Percentiles rank a stretch among this genome's conserved stretches.
Evolutionary conservation across 148 eudicot species (phyloP).

Genomic region (Nepenthes mirabilis): DNA sequence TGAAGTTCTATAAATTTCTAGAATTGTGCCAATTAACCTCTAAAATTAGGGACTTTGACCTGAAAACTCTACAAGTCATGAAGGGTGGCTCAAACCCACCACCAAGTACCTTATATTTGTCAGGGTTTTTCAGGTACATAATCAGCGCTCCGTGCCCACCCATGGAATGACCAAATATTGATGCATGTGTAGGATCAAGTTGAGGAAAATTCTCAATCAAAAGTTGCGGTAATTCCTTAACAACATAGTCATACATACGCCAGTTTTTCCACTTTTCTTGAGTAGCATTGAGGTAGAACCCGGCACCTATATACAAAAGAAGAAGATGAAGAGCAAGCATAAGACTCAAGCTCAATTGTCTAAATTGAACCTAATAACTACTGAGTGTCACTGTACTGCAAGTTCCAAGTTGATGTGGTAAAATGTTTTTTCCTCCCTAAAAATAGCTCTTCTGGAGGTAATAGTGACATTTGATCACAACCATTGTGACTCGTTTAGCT

Average conservation of each 20-base stretch:
- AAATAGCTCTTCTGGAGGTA: no score
- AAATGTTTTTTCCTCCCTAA: no score
- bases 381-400: no score
- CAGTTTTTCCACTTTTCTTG: slow-evolving; percentile 99
- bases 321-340: background rate
- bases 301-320: slow-evolving; percentile 54
- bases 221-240: slow-evolving; percentile 82
- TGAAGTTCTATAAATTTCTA: no score
- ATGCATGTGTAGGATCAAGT: slow-evolving; percentile 81
- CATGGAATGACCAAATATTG: slow-evolving; percentile 95
- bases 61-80: no score
- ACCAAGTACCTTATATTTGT: slow-evolving; percentile 77
- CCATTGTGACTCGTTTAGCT: no score
- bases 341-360: no score
- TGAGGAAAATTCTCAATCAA: slow-evolving; percentile 66
- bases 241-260: slow-evolving; percentile 93
- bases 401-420: no score
- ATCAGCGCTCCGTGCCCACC: slow-evolving; percentile 98
- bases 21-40: no score
- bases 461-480: no score
- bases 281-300: slow-evolving; percentile 91
- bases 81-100: background rate
- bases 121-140: slow-evolving; percentile 88
- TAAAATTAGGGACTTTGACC: no score
- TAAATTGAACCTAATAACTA: no score